Base-by-base conservation (phyloP, 2,329 filamentous ascomycete species). In the Fusarium nematophilum region DNA sequence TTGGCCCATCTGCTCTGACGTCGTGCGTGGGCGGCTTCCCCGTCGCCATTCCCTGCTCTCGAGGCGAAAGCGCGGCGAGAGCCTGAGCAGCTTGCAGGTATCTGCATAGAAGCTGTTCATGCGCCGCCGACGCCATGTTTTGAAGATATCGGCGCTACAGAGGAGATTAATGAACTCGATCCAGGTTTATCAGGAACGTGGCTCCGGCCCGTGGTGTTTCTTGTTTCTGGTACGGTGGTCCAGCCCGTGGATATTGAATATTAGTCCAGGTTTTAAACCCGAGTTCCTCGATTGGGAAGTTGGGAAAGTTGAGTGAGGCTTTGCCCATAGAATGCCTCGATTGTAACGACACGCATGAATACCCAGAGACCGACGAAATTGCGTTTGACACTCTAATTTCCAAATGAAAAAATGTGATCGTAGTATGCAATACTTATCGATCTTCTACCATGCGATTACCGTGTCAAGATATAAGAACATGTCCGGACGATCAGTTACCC, bases 31-130 rank as follows among this genome's bases (percentile, higher is more conserved):
- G 21, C 11, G 15, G 25, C 15, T 23, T 21, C 18, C 27, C 15
- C 21, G 31, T 26, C 7, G 38, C 27, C 18, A 54, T 42, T 9
- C 15, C 39, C 18, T 23, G 29, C 9, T 33, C 17, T 11, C 21
- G 21, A 6, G 25, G 6, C 2, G 43, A 9, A n/a, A 39, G 10
- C 33, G 53, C 23, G 11, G 53, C 34, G 23, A 72, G 60, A 21
- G 45, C 48, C 5, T 56, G 49, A 25, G 67, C 56, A 15, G 64
- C 68, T 23, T 70, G 49, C 5, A 63, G 53, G 48, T 70, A 75
- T 40, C 60, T 66, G 36, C 50, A 45, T 9, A 74, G 54, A 36
- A 73, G 39, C 15, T 52, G 51, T 11, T 53, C 44, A 40, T 62
- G 62, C 27, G 57, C 25, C 34, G 26, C 38, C 8, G 55, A 54